Evolutionary conservation across 106 monocot genomes (phyloP), one percentile per base, ranked within the genome.

Genomic region (Iris macrosiphon): DNA sequence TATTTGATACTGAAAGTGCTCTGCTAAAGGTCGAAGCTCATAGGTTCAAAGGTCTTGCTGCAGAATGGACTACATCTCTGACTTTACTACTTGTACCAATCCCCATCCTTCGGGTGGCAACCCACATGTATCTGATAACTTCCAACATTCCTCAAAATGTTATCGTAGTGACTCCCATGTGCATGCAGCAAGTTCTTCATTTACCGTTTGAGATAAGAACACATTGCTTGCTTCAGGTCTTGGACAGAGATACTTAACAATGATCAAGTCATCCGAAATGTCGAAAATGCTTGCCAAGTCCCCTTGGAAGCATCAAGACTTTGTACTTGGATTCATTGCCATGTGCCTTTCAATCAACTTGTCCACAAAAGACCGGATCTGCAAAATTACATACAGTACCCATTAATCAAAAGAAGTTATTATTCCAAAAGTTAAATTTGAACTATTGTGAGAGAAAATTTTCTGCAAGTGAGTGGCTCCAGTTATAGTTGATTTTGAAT

Each of bases 331-430:
- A 67, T 47, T 72, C 31, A 59, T 66, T 63, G 78, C 61, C 49
- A 84, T 66, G 27, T 93, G 84, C 58, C 73, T 84, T 60, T 88
- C 88, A 52, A 93, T 84, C 78, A 93, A 67, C 68, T 73, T 88
- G 64, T 93, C 88, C 71, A 93, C 93, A 67, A 88, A 93, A 40
- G 84, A 30, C 43, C 84, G 71, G 55, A 93, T 93, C 93, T 93
- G 81, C 65, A 86, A 71, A 21, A 59, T 23, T 27, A 20, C 16
- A 49, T 24, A n/a, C n/a, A n/a, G n/a, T n/a, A n/a, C n/a, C n/a
- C n/a, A n/a, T n/a, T n/a, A n/a, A n/a, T n/a, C n/a, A n/a, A n/a
- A n/a, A n/a, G n/a, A n/a, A n/a, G n/a, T n/a, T n/a, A n/a, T n/a
- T n/a, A n/a, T n/a, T n/a, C n/a, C n/a, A n/a, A n/a, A n/a, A n/a